Conservation (phyloP, 768 basidiomycete genomes). For the Trametes gibbosa region DNA sequence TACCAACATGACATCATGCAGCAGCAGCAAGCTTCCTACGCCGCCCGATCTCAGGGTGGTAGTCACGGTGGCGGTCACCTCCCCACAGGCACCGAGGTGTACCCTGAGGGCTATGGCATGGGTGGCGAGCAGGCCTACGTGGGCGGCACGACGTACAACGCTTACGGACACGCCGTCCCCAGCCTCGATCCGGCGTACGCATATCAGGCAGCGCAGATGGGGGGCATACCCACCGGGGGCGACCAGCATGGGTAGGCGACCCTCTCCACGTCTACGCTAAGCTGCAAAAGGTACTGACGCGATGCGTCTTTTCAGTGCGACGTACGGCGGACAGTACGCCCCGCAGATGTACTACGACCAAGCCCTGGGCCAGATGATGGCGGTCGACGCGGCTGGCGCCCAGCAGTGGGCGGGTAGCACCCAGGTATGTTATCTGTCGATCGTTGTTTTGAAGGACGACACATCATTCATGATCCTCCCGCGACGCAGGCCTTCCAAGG, state of each 20-base stretch:
- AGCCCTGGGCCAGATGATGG: constrained; percentile 9
- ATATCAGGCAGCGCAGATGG: constrained; percentile 10
- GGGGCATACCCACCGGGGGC: neutral
- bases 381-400: constrained; percentile 4
- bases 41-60: neutral
- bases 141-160: constrained; percentile 9
- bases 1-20: neutral
- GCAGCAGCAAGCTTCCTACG: neutral
- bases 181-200: constrained; percentile 8
- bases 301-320: neutral
- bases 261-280: neutral
- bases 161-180: constrained; percentile 6
- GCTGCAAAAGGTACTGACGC: neutral
- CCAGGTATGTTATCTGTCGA: constrained; percentile 4
- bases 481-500: constrained; percentile 2
- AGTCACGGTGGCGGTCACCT: neutral
- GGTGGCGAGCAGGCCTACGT: constrained; percentile 6
- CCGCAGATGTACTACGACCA: constrained; percentile 14
- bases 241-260: constrained; percentile 6
- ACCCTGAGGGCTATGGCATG: neutral
- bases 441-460: neutral
- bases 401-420: constrained; percentile 10
- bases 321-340: constrained; percentile 7
- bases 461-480: constrained; percentile 1
- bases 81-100: neutral